Conservation (phyloP, 2,329 filamentous ascomycete species). For the Stagonosporopsis tanaceti region DNA sequence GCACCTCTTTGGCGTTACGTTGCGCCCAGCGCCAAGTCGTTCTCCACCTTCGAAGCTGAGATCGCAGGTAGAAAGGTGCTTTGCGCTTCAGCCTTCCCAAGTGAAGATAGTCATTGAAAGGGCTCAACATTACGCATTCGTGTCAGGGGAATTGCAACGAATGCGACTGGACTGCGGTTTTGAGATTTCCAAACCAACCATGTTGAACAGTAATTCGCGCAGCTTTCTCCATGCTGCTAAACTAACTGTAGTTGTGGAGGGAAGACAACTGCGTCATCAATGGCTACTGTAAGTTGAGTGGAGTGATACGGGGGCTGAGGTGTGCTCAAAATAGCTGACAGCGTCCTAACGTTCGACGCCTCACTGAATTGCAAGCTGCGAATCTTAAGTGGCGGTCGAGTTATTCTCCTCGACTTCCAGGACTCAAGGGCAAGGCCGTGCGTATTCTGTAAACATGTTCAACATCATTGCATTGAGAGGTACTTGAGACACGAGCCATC, state of each 20-base stretch:
- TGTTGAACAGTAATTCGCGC: background rate
- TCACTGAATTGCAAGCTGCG: background rate
- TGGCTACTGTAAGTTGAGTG: background rate
- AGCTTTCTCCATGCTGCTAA: background rate
- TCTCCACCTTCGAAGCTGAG: constrained; percentile 19
- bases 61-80: constrained; percentile 12
- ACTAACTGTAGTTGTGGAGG: background rate
- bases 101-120: constrained; percentile 9
- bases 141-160: background rate
- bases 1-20: constrained; percentile 13
- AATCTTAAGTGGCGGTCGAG: background rate
- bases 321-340: constrained; percentile 12
- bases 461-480: constrained; percentile 19
- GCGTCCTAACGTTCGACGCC: background rate
- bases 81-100: constrained; percentile 3
- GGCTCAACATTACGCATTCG: constrained; percentile 8
- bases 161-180: too few relatives aligned
- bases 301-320: constrained; percentile 13
- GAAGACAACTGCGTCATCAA: background rate
- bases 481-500: constrained; percentile 15
- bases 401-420: background rate
- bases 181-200: background rate
- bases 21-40: constrained; percentile 19
- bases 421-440: background rate
- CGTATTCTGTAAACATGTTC: background rate